Base-by-base conservation (phyloP, 139 green algal species). In the Klebsormidium nitens region DNA sequence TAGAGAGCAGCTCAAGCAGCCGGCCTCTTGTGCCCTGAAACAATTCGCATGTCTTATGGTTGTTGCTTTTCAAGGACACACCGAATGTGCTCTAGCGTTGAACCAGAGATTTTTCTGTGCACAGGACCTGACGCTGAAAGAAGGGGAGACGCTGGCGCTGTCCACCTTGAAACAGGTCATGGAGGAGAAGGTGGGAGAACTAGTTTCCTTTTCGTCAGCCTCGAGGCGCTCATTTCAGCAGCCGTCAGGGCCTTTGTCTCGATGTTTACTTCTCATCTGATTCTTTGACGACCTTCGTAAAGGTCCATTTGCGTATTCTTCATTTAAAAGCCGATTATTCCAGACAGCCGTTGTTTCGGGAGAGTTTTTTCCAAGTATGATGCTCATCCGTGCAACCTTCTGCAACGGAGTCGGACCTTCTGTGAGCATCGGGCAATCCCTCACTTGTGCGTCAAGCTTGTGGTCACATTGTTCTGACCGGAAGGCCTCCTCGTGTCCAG, bases 81-180 rank as follows among this genome's bases (percentile, higher is more conserved):
- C 56, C 14, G 14, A 19, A 55, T 64, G 29, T 55, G 56, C 29
- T 64, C 40, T 69, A 65, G 60, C 19, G 14, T 69, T 69, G 14
- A 26, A 1, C 23, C 38, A 69, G 23, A 23, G 65, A 23, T 64
- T 71, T 52, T 71, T 35, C 46, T 71, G 35, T 70, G 2, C 31
- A 23, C 69, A 81, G 71, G 91, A 97, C 70, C 77, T 98, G 84
- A 96, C 78, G 2, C 76, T 99, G 37, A 82, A 90, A 61, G 94
- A 99, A 78, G 95, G 92, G 3, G 92, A 98, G 83, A 85, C 90
- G 66, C 82, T 97, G 70, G 92, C 94, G 23, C 84, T 98, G 68
- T 82, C 77, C 35, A 97, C 91, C 1, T 83, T 99, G 14, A 98
- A 98, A 76, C 87, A 93, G 57, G 95, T 99, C 47, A 98, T 98